Base-by-base conservation (phyloP, 768 basidiomycete species). In the Trametes coccinea region DNA sequence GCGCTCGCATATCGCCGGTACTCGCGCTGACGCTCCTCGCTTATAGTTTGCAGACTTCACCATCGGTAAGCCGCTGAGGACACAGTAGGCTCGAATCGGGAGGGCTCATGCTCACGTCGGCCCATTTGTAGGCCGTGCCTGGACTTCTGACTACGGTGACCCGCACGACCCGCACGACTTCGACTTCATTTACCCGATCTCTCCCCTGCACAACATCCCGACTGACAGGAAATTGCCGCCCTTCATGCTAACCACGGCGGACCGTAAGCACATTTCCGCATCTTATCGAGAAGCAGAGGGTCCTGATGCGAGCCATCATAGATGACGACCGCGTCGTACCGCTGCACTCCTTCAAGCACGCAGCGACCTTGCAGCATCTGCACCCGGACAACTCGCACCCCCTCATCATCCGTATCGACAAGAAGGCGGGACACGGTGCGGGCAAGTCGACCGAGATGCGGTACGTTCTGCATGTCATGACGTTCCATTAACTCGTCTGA, bases 281-380 rank as follows among this genome's bases (percentile, higher is more conserved):
- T 3, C 10, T 27, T 29, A 8, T 31, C 4, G 13, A 4, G 4
- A 3, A 16, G 1, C 2, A 14, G 4, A 5, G 11, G 3, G 10
- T 33, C 11, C 8, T 30, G 17, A 30, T 2, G n/a, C 27, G 30
- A 5, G 29, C 29, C 11, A 5, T 17, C 2, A 9, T 16, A 49
- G 90, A 91, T 63, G 92, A 93, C 66, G 90, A 92, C 67, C 87
- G 92, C 37, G 92, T 93, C n/a, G 90, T 93, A 4, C 90, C 90
- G 1, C 76, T 91, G 70, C 92, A 93, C 73, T 90, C 90, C 8
- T 92, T 90, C 82, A 94, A 94, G 74, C 80, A 85, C 53, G 86
- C 87, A 0, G 92, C 92, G 14, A 84, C 85, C n/a, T 76, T 93
- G 40, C 92, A 94, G 70, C 75, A 93, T 69, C 75, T 73, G 1